A percentile compares a stretch with the other conserved stretches of the same genome.
Evolutionary conservation across 345 rosid genomes (phyloP).

Genomic region (Microthlaspi erraticum): DNA sequence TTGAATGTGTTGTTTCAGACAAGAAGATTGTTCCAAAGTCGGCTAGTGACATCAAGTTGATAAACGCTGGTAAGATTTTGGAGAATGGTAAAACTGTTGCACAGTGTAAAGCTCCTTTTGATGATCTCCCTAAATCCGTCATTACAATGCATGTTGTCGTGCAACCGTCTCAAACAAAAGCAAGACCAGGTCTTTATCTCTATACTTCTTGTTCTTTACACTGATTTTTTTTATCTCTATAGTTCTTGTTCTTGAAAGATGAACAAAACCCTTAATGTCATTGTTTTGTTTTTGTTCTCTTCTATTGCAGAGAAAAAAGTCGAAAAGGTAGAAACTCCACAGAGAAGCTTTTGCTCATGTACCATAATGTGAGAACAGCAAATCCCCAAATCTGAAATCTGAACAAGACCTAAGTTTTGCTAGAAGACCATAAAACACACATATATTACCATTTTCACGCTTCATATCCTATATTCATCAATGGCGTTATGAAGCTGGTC

Average conservation of each 20-base stretch:
- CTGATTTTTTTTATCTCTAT: background rate
- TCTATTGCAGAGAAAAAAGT: constrained; percentile 72
- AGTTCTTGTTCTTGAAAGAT: constrained; percentile 5
- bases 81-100: constrained; percentile 86
- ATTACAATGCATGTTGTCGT: constrained; percentile 97
- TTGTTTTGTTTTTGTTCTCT: constrained; percentile 5
- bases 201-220: constrained; percentile 11
- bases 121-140: constrained; percentile 68
- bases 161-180: constrained; percentile 73
- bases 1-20: constrained; percentile 51
- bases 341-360: constrained; percentile 65
- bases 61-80: constrained; percentile 87
- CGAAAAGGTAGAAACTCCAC: constrained; percentile 66
- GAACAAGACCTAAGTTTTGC: constrained; percentile 26
- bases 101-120: constrained; percentile 82
- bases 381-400: background rate
- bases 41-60: constrained; percentile 84
- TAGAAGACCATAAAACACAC: constrained; percentile 11
- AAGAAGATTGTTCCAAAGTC: constrained; percentile 78
- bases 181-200: constrained; percentile 59
- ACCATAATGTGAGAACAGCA: constrained; percentile 59
- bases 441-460: background rate
- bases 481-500: constrained; percentile 13
- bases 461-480: constrained; percentile 1
- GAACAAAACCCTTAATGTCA: constrained; percentile 11